Evolutionary conservation across 2,329 filamentous ascomycete species (phyloP), one percentile per base, ranked within the genome.

Genomic region (Cladosporium sp.): DNA sequence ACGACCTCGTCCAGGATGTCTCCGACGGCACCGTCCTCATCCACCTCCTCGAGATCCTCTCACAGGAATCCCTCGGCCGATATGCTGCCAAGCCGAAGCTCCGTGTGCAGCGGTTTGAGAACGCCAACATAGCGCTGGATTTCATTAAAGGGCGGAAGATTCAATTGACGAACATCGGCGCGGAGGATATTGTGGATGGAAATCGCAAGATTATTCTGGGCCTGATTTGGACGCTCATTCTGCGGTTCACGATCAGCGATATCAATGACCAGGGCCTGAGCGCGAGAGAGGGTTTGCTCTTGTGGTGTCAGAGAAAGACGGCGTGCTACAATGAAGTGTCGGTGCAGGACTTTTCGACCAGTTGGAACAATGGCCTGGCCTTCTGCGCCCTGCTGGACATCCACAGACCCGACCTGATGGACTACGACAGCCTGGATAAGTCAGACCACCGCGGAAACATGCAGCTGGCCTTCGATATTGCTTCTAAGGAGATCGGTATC

Each of bases 301-400:
- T 98, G 19, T 98, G 93, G 93, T 98, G 93, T 76, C 92, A 98
- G 74, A 81, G 93, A 63, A 98, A 98, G 75, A 98, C 93, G 31
- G 93, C 93, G 7, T 98, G 93, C 73, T 98, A 98, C 70, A 91
- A 96, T 56, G 93, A 95, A 67, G 91, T 98, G 18, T 87, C 97
- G 61, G 90, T 98, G 37, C 82, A 89, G 50, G 92, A 98, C 73
- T 98, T 98, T 70, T 95, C 90, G 53, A 77, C 79, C 33, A 97
- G 93, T 71, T 98, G 93, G 93, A 98, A 96, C 67, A 88, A 98
- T 68, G 93, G 93, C 9, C 77, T 98, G 54, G 93, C 93, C 42
- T 98, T 98, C 68, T 98, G 93, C 68, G 93, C 93, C 28, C 78
- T 98, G 53, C 77, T 98, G 59, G 93, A 98, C 70, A 98, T 98